phyloP scores from a whole-genome alignment of 116 monocot species.

The Papilionanthe hybrid region DNA sequence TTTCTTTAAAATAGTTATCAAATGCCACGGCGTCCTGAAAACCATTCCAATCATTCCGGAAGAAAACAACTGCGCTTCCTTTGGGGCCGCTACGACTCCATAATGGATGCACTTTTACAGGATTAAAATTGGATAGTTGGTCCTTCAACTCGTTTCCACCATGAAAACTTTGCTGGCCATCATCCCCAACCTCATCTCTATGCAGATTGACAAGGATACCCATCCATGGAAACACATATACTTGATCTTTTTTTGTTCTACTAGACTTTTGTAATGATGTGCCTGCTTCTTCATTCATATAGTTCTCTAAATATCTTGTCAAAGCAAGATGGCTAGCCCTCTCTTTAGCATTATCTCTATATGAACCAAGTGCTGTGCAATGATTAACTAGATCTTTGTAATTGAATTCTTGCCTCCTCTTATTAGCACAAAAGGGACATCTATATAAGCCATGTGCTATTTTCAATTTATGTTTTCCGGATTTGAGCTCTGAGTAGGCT shows the following conservation, averaged over 20 bases:
- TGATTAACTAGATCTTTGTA: conserved; percentile 49
- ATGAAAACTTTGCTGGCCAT: conserved; percentile 32
- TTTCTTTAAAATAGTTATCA: conserved; percentile 46
- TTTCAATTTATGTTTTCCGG: conserved; percentile 1
- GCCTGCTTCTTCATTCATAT: conserved; percentile 8
- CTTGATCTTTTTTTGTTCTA: conserved; percentile 26
- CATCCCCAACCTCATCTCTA: conserved; percentile 11
- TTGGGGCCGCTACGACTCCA: conserved; percentile 45
- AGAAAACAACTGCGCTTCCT: conserved; percentile 58
- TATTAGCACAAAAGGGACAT: conserved; percentile 43
- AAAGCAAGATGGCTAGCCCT: conserved; percentile 56
- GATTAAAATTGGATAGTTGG: conserved; percentile 41
- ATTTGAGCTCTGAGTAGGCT: conserved; percentile 20
- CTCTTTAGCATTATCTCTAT: conserved; percentile 33
- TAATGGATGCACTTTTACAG: conserved; percentile 41
- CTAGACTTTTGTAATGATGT: conserved; percentile 16
- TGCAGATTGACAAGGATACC: conserved; percentile 65
- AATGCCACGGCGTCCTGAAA: conserved; percentile 68
- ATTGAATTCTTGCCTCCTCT: conserved; percentile 35
- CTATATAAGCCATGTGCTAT: conserved; percentile 21
- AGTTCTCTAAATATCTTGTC: conserved; percentile 34
- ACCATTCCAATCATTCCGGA: conserved; percentile 65
- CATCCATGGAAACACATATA: conserved; percentile 78
- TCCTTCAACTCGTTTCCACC: conserved; percentile 50
- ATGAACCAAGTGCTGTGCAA: conserved; percentile 26